Evolutionary conservation across 768 basidiomycete species (phyloP).

Genomic region (Pisolithus orientalis): DNA sequence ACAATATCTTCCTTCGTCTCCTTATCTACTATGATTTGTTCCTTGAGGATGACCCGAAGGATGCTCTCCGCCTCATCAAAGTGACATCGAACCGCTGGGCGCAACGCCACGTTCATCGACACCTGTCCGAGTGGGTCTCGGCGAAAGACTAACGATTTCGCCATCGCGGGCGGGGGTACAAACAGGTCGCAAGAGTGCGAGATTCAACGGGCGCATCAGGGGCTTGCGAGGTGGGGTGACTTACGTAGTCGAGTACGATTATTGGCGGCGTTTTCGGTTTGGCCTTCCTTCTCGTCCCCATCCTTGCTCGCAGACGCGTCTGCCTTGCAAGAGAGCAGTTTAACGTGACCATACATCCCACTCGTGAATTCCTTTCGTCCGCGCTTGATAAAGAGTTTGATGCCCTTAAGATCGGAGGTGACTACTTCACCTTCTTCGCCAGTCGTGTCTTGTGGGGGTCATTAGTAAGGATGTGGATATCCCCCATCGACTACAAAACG

Average conservation of each 20-base stretch:
- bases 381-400: conserved; percentile 44
- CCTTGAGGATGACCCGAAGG: conserved; percentile 50
- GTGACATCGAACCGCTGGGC: conserved; percentile 49
- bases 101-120: conserved; percentile 58
- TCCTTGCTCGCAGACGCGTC: conserved; percentile 19
- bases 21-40: conserved; percentile 29
- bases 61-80: conserved; percentile 51
- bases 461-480: neutral
- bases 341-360: conserved; percentile 56
- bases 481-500: conserved; percentile 1
- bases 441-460: conserved; percentile 30
- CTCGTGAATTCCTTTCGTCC: conserved; percentile 45
- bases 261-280: conserved; percentile 5
- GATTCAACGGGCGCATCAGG: conserved; percentile 14
- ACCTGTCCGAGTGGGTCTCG: conserved; percentile 67
- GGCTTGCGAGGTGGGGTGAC: conserved; percentile 18
- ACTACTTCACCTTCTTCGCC: conserved; percentile 64
- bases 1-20: conserved; percentile 37
- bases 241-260: conserved; percentile 28
- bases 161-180: neutral
- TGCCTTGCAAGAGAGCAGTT: conserved; percentile 40
- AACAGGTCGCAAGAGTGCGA: neutral
- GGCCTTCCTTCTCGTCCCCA: neutral
- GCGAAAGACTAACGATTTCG: conserved; percentile 47
- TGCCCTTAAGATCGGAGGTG: conserved; percentile 51